Evolutionary conservation across 2,329 filamentous ascomycete species (phyloP).

Genomic region (Albifimbria verrucaria): DNA sequence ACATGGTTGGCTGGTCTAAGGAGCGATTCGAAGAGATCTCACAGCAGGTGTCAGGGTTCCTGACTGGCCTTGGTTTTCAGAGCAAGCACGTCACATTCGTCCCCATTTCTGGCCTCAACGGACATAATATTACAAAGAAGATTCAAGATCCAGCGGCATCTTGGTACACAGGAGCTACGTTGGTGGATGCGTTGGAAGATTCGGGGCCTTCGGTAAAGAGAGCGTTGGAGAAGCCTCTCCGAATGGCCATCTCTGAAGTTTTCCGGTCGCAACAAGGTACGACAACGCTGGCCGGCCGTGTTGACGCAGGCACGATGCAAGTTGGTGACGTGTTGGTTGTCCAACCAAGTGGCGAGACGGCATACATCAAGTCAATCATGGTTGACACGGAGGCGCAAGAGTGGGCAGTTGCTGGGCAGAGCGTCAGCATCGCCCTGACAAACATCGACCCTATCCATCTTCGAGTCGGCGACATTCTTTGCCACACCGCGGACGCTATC

Average conservation of each 20-base stretch:
- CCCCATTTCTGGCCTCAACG: conserved; percentile 83
- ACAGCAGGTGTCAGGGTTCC: conserved; percentile 77
- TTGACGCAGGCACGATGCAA: conserved; percentile 82
- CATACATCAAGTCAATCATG: conserved; percentile 77
- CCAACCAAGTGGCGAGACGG: conserved; percentile 78
- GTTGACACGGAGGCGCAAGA: conserved; percentile 70
- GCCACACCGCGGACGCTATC: conserved; percentile 65
- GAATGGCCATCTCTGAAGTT: conserved; percentile 84
- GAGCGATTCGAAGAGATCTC: conserved; percentile 82
- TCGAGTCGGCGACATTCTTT: conserved; percentile 82
- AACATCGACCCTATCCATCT: conserved; percentile 85
- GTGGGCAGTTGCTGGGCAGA: conserved; percentile 92
- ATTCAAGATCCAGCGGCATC: conserved; percentile 53
- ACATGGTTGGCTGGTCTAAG: conserved; percentile 79
- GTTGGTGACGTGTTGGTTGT: conserved; percentile 75
- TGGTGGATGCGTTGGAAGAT: conserved; percentile 82
- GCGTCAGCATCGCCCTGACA: conserved; percentile 75
- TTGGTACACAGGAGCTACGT: conserved; percentile 79
- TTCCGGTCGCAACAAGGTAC: conserved; percentile 80
- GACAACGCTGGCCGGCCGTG: conserved; percentile 78
- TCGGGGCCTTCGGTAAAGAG: conserved; percentile 66
- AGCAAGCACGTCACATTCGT: conserved; percentile 80
- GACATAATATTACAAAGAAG: conserved; percentile 74
- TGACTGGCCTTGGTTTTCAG: conserved; percentile 78
- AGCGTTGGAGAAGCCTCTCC: conserved; percentile 73